Evolutionary conservation across 139 green algal species (phyloP).

Genomic region (Chlamydomonas incerta): DNA sequence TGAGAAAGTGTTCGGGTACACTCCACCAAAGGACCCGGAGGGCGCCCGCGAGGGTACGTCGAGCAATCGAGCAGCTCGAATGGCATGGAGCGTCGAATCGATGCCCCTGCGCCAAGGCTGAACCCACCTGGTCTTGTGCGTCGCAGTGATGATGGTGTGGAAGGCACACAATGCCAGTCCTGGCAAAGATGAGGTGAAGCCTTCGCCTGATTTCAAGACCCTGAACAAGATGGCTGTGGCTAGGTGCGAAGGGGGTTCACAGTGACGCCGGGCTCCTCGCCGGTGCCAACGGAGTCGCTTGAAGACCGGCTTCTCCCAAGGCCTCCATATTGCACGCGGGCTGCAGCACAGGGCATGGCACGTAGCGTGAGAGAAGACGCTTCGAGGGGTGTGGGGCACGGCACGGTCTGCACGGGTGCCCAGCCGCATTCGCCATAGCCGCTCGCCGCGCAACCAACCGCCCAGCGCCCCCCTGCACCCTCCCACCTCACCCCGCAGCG

Average conservation of each 20-base stretch:
- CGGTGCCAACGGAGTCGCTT: too few species aligned
- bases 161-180: slow-evolving; percentile 39
- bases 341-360: too few species aligned
- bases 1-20: slow-evolving; percentile 49
- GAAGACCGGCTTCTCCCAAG: too few species aligned
- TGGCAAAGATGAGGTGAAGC: not conserved
- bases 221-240: slow-evolving; percentile 48
- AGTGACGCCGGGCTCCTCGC: not conserved
- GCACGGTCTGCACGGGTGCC: too few species aligned
- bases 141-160: slow-evolving; percentile 57
- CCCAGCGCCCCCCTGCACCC: too few species aligned
- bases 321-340: too few species aligned
- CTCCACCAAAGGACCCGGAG: slow-evolving; percentile 40
- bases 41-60: slow-evolving; percentile 45
- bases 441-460: too few species aligned
- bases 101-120: not conserved
- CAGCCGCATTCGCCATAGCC: too few species aligned
- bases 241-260: not conserved
- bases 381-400: too few species aligned
- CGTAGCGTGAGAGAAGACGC: too few species aligned
- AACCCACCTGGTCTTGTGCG: not conserved
- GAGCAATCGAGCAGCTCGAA: too few species aligned
- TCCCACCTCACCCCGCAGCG: slow-evolving; percentile 15
- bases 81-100: not conserved
- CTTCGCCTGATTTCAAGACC: slow-evolving; percentile 48